Evolutionary conservation across 179 eudicot species (phyloP).

Genomic region (Carnegiea gigantea): DNA sequence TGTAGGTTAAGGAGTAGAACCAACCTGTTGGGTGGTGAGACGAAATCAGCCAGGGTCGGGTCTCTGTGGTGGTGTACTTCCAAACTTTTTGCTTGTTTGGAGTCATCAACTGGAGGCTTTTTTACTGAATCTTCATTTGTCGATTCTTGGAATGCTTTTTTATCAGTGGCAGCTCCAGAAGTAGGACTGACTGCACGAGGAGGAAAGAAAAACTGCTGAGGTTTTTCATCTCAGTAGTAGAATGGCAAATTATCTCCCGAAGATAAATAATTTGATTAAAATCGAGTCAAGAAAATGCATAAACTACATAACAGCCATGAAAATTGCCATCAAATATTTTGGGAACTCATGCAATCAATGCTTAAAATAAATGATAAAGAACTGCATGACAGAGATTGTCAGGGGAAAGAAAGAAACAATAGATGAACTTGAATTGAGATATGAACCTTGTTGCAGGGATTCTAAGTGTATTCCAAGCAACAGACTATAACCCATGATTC

Average conservation of each 20-base stretch:
- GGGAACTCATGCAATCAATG: not conserved
- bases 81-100: conserved; percentile 1
- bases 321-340: not conserved
- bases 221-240: not conserved
- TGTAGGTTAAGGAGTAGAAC: not conserved
- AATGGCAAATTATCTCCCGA: not conserved
- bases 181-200: not conserved
- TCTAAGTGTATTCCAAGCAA: conserved; percentile 51
- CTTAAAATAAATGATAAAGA: not conserved
- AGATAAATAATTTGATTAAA: not conserved
- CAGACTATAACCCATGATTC: conserved; percentile 58
- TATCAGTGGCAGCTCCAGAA: not conserved
- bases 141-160: conserved; percentile 5
- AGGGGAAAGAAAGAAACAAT: not conserved
- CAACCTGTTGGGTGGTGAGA: conserved; percentile 27
- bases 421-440: not conserved
- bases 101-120: not conserved
- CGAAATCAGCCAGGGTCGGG: conserved; percentile 40
- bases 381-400: not conserved
- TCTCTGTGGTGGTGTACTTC: conserved; percentile 30
- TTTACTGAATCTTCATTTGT: conserved; percentile 4
- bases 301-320: not conserved
- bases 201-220: not conserved
- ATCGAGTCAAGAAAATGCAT: not conserved
- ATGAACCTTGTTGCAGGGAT: conserved; percentile 26